Conservation (phyloP, 805 yeast species). For the Yarrowia hollandica region DNA sequence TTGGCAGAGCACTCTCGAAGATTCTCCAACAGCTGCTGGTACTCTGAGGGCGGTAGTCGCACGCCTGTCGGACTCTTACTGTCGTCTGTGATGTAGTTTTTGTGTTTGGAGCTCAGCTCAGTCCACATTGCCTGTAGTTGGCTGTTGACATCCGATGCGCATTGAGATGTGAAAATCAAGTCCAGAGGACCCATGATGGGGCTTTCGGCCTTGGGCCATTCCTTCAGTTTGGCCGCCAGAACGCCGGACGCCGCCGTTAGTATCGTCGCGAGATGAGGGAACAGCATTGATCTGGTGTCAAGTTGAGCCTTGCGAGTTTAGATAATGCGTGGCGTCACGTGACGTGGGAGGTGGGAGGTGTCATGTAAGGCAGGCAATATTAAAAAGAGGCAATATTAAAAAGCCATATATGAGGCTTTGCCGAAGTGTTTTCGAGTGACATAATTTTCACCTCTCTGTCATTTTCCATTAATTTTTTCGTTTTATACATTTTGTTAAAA, state of each 20-base stretch:
- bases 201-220: conserved; percentile 18
- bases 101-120: conserved; percentile 12
- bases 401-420: too few species aligned
- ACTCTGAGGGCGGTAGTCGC: background rate
- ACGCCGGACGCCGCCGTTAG: conserved; percentile 1
- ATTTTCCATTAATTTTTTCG: too few species aligned
- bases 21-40: conserved; percentile 5
- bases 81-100: background rate
- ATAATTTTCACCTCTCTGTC: too few species aligned
- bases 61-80: background rate
- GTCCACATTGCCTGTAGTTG: conserved; percentile 16
- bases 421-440: too few species aligned
- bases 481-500: too few species aligned
- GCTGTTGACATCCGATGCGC: conserved; percentile 15
- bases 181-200: conserved; percentile 15
- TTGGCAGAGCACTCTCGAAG: background rate
- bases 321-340: conserved; percentile 29
- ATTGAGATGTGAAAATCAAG: conserved; percentile 10
- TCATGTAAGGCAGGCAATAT: too few species aligned
- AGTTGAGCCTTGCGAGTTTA: background rate
- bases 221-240: conserved; percentile 17
- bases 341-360: background rate
- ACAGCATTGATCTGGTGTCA: conserved; percentile 18
- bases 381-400: too few species aligned
- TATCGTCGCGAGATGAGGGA: conserved; percentile 13